These are phyloP conservation scores for Arctium minus DNA, from an alignment of 129 eudicot genomes.

Conservation along the genomic window DNA sequence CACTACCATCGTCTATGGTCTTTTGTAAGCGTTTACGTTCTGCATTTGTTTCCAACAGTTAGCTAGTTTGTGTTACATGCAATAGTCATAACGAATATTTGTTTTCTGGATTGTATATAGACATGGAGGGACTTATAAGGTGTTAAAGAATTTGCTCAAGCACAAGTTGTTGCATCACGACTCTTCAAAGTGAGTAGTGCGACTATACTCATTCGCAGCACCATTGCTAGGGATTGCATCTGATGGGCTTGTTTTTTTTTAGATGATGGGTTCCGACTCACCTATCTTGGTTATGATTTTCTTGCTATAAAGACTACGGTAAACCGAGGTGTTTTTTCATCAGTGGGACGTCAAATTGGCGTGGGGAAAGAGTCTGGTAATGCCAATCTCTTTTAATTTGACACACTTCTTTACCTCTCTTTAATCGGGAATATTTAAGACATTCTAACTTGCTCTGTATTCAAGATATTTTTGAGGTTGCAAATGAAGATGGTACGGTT, in stretches of 20 bases:
- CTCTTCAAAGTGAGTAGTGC: slow-evolving; percentile 66
- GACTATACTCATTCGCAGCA: neutral
- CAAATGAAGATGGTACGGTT: slow-evolving; percentile 83
- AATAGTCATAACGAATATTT: neutral
- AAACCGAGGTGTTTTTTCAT: slow-evolving; percentile 75
- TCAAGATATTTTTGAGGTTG: slow-evolving; percentile 96
- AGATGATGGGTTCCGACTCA: slow-evolving; percentile 96
- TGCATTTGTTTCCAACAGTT: neutral
- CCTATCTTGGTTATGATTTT: slow-evolving; percentile 94
- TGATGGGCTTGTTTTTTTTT: neutral
- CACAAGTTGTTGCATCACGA: slow-evolving; percentile 91
- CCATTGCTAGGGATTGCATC: neutral
- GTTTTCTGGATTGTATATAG: slow-evolving; percentile 31
- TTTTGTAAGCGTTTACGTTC: neutral
- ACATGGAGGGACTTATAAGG: slow-evolving; percentile 97
- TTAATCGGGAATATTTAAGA: neutral
- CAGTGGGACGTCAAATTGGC: slow-evolving; percentile 97
- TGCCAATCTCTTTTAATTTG: neutral
- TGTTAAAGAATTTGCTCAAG: slow-evolving; percentile 86
- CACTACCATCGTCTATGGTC: neutral
- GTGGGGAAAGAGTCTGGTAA: slow-evolving; percentile 96
- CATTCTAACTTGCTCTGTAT: neutral
- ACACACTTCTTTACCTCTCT: neutral
- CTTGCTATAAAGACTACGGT: slow-evolving; percentile 93
- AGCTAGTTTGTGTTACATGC: neutral